phyloP scores from a whole-genome alignment of 2,329 filamentous ascomycete species.

The Aureobasidium sp. region DNA sequence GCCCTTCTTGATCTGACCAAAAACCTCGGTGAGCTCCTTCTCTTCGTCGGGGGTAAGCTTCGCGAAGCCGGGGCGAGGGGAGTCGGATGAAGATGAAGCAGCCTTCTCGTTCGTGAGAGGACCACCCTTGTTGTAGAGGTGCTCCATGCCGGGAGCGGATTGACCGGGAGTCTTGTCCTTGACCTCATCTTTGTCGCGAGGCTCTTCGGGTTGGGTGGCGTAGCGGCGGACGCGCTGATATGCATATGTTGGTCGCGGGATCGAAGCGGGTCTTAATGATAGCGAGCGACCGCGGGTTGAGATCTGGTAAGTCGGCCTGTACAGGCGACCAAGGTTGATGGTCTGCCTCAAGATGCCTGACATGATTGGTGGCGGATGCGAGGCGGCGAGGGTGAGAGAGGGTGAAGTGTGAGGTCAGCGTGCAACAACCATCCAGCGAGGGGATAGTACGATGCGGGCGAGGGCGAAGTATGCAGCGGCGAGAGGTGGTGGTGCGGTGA shows the following conservation, averaged over 20 bases:
- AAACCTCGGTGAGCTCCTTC: conserved; percentile 49
- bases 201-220: conserved; percentile 37
- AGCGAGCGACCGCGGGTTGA: conserved; percentile 27
- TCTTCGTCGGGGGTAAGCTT: conserved; percentile 49
- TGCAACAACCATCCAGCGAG: conserved; percentile 4
- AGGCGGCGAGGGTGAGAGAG: not conserved
- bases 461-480: not conserved
- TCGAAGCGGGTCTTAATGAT: conserved; percentile 29
- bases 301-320: conserved; percentile 27
- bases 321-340: conserved; percentile 27
- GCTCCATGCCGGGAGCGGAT: conserved; percentile 36
- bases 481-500: not conserved
- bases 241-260: conserved; percentile 36
- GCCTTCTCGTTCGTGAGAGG: conserved; percentile 34
- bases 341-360: conserved; percentile 28
- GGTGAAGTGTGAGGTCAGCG: not conserved
- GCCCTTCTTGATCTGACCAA: conserved; percentile 48
- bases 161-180: conserved; percentile 28
- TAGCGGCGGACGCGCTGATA: conserved; percentile 37
- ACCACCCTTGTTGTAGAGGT: conserved; percentile 36
- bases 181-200: conserved; percentile 34
- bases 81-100: conserved; percentile 2
- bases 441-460: not conserved
- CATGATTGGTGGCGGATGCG: conserved; percentile 20
- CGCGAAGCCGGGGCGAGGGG: conserved; percentile 23